Base-by-base conservation (phyloP, 1,284 basidiomycete species). In the Boletellus sp. region DNA sequence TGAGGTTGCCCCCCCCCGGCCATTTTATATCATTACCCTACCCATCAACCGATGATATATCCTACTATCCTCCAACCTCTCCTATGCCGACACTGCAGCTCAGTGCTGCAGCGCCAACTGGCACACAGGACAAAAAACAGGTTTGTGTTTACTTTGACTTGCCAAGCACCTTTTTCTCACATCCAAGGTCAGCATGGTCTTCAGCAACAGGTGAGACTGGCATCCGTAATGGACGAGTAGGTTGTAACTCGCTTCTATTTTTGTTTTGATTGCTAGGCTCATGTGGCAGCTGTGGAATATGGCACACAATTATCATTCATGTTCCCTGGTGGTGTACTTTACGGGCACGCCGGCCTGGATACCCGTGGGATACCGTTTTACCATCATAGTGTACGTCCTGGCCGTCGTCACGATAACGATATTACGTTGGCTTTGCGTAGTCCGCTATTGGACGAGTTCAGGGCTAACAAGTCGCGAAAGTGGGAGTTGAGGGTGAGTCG, bases 401-500 rank as follows among this genome's bases (percentile, higher is more conserved):
- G 69, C 26, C 75, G 77, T 48, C 76, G 75, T 47, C 71, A 70
- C 49, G 72, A 73, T 46, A 59, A 59, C 22, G 71, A 75, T 44
- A 58, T 63, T 11, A 53, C 63, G 3, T 59, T 64, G 22, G 66
- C 75, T 24, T 66, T 82, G 51, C 81, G 89, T 43, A 91, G 89
- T 66, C 76, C 81, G 13, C 66, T 90, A 26, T 71, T 97, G 51
- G 91, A 95, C 56, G 90, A 94, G 55, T 97, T 95, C 70, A 81
- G 92, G 54, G 79, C 82, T 36, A 89, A 88, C 72, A 91, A 88
- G 68, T 75, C 82, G 32, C 79, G 83, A 53, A 85, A 83, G 59
- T 95, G 92, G 91, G 85, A 90, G 57, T 73, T 96, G 12, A 74
- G 77, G 67, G 93, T 94, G 61, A 51, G 73, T 65, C 32, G 12